Base-by-base conservation (phyloP, 257 asterid genomes). In the Agastache rugosa region DNA sequence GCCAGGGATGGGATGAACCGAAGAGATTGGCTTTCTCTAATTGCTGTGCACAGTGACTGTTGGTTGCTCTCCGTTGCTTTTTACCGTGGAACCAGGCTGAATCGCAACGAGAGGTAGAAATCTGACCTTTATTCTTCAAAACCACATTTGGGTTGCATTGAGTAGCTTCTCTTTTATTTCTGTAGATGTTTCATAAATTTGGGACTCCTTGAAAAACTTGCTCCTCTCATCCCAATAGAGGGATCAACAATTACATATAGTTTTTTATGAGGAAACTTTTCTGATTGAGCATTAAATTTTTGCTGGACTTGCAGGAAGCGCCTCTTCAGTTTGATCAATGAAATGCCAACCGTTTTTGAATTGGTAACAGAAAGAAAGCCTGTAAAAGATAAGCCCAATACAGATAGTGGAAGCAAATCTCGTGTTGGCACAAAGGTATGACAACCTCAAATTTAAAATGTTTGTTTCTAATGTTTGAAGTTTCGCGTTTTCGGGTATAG, bases 61-160 rank as follows among this genome's bases (percentile, higher is more conserved):
- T 93, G 98, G 98, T 85, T 93, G 89, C 97, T 93, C 69, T 93
- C 98, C 62, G 97, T 93, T 75, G 89, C 97, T 67, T 93, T 91
- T 78, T 93, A 91, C 74, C 91, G 89, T 71, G 98, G 98, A 29
- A 96, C 98, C 61, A 86, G 88, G 81, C 88, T 93, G 60, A 91
- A 87, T 83, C 91, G 96, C 56, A 91, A 85, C 75, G 98, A 93
- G 71, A 91, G 98, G 98, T 93, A 72, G 35, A 70, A 23, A 14
- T 63, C 47, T 23, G 41, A 45, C 54, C 56, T 41, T 55, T 41
- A 25, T 50, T 73, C 51, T 62, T 77, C 35, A 53, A 76, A 60
- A 39, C 55, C 42, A 23, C 35, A 45, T 60, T 23, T 45, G 63
- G 66, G 58, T 72, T 61, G 59, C 50, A 27, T 75, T 34, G 41